Percentiles rank a stretch among this genome's conserved stretches.
Conservation (phyloP, 116 monocot genomes). For the Posidonia oceanica region DNA sequence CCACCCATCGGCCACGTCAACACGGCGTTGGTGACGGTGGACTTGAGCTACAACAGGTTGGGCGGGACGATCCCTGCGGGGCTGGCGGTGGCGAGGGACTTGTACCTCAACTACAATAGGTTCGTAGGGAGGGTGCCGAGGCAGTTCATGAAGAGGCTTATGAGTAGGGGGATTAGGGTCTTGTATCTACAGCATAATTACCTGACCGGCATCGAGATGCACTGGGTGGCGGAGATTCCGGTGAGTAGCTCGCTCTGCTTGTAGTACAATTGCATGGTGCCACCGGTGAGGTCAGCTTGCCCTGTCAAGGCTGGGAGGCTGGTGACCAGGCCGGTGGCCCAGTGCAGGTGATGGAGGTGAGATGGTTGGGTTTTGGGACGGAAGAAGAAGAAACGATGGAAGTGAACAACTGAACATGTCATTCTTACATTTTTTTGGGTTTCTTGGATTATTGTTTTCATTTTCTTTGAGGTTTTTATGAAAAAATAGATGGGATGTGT, state of each 20-base stretch:
- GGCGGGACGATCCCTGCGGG: slow-evolving; percentile 31
- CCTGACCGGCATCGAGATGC: slow-evolving; percentile 53
- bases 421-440: too few relatives aligned
- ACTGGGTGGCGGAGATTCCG: slow-evolving; percentile 37
- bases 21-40: slow-evolving; percentile 22
- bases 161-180: slow-evolving; percentile 35
- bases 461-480: too few relatives aligned
- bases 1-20: slow-evolving; percentile 15
- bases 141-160: slow-evolving; percentile 24
- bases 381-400: too few relatives aligned
- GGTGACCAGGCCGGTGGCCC: slow-evolving; percentile 34
- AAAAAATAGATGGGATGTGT: too few relatives aligned
- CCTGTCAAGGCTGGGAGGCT: slow-evolving; percentile 34
- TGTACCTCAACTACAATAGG: slow-evolving; percentile 46
- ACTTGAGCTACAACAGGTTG: too few relatives aligned
- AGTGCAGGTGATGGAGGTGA: slow-evolving; percentile 20
- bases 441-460: too few relatives aligned
- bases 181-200: slow-evolving; percentile 74
- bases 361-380: too few relatives aligned
- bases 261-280: slow-evolving; percentile 79
- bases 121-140: slow-evolving; percentile 37
- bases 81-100: slow-evolving; percentile 18
- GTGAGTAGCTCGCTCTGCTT: slow-evolving; percentile 40
- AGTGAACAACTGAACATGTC: too few relatives aligned
- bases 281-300: slow-evolving; percentile 47